These are phyloP conservation scores for Clarireedia homoeocarpa DNA, from an alignment of 2,329 filamentous ascomycete genomes.

Conservation along the genomic window DNA sequence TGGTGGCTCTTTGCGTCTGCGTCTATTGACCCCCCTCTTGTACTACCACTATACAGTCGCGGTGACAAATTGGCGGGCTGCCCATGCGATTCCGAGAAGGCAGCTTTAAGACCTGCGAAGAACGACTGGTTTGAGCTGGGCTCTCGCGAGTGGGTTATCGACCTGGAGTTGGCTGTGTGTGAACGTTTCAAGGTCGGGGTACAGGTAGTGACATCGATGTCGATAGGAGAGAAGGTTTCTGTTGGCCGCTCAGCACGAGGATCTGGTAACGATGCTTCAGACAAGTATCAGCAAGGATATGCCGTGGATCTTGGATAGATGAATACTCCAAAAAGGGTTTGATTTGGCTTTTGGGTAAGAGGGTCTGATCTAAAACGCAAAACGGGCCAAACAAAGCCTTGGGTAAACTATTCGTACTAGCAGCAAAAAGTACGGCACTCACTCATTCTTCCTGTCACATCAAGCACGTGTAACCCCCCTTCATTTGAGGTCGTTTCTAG, in stretches of 20 bases:
- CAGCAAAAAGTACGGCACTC: conserved; percentile 1
- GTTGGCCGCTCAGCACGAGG: conserved; percentile 23
- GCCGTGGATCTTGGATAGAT: not conserved
- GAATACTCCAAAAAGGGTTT: not conserved
- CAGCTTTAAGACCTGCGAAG: conserved; percentile 13
- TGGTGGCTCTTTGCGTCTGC: conserved; percentile 61
- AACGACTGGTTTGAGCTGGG: conserved; percentile 16
- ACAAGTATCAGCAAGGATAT: conserved; percentile 21
- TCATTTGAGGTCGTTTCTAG: not conserved
- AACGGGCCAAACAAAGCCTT: not conserved
- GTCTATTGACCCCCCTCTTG: conserved; percentile 31
- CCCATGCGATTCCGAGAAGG: conserved; percentile 19
- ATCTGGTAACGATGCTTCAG: conserved; percentile 22
- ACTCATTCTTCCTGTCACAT: conserved; percentile 9
- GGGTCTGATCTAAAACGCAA: conserved; percentile 4
- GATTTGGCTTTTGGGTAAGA: conserved; percentile 2
- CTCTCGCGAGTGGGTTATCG: conserved; percentile 19
- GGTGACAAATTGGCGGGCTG: conserved; percentile 22
- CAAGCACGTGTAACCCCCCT: not conserved
- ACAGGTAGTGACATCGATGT: conserved; percentile 21
- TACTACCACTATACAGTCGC: conserved; percentile 19
- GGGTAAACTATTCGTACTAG: not conserved
- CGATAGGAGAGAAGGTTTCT: conserved; percentile 20
- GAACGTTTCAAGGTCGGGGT: conserved; percentile 27
- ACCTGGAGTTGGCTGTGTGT: conserved; percentile 17